A percentile compares a stretch with the other conserved stretches of the same genome.
Conservation (phyloP, 2,329 filamentous ascomycete genomes). For the Monosporascus sp. region DNA sequence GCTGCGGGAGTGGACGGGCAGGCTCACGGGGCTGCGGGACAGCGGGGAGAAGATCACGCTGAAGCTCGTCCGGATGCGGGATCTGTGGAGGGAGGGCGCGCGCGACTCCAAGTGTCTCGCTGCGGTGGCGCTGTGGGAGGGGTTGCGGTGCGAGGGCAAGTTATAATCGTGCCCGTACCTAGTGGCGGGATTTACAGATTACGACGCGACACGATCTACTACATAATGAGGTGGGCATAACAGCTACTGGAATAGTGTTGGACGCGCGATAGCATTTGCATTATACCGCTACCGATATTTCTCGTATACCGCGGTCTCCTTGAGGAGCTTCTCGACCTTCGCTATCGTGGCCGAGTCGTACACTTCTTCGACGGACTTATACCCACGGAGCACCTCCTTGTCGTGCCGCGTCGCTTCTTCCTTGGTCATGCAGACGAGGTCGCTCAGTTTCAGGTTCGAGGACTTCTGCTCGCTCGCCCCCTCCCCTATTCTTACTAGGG, state of each 20-base stretch:
- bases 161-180: slow-evolving; percentile 4
- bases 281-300: slow-evolving; percentile 37
- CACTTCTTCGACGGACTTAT: slow-evolving; percentile 62
- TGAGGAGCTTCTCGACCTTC: slow-evolving; percentile 60
- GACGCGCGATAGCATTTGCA: not conserved
- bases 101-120: slow-evolving; percentile 56
- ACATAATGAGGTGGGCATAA: not conserved
- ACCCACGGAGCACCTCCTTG: slow-evolving; percentile 67
- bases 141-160: slow-evolving; percentile 41
- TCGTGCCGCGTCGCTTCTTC: slow-evolving; percentile 58
- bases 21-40: slow-evolving; percentile 51
- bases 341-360: slow-evolving; percentile 66
- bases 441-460: slow-evolving; percentile 48
- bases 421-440: slow-evolving; percentile 31
- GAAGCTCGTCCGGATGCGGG: slow-evolving; percentile 50
- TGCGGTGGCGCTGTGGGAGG: slow-evolving; percentile 55
- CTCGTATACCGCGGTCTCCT: slow-evolving; percentile 61
- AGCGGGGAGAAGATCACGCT: slow-evolving; percentile 59
- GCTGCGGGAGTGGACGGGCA: slow-evolving; percentile 51
- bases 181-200: no score
- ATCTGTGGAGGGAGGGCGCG: slow-evolving; percentile 53
- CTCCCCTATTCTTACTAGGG: slow-evolving; percentile 55
- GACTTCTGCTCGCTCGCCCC: slow-evolving; percentile 70
- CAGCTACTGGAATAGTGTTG: not conserved
- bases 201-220: not conserved